Evolutionary conservation across 2,329 filamentous ascomycete species (phyloP).

Genomic region (Colletotrichum sp.): DNA sequence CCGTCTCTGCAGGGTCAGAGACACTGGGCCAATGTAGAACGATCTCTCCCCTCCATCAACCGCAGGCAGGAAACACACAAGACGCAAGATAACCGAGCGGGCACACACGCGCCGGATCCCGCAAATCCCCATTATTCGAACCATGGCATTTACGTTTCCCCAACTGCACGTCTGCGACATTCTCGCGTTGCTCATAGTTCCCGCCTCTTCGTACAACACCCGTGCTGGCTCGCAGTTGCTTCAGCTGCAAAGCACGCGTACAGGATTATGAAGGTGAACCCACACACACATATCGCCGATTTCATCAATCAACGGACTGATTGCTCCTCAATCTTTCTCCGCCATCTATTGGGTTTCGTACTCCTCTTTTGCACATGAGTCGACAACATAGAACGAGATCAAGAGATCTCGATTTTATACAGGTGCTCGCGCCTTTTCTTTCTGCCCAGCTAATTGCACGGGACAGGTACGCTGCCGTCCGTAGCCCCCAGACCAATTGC

Average conservation of each 20-base stretch:
- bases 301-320: background rate
- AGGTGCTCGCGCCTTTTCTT: background rate
- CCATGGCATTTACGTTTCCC: constrained; percentile 4
- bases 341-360: background rate
- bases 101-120: background rate
- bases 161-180: background rate
- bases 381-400: background rate
- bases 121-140: constrained; percentile 7
- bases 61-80: background rate
- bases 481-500: background rate
- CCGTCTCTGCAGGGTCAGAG: background rate
- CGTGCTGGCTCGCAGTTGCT: background rate
- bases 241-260: background rate
- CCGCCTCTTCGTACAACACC: background rate
- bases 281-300: background rate
- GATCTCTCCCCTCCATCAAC: background rate
- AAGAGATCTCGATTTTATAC: background rate
- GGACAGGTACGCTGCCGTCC: background rate
- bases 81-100: constrained; percentile 2
- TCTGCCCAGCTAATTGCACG: background rate
- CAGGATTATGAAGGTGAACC: background rate
- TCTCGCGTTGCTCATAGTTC: background rate
- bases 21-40: background rate
- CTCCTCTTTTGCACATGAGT: background rate
- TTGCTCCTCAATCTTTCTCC: background rate